Conservation (phyloP, 2,329 filamentous ascomycete species). For the Chaetomiaceae sp. region DNA sequence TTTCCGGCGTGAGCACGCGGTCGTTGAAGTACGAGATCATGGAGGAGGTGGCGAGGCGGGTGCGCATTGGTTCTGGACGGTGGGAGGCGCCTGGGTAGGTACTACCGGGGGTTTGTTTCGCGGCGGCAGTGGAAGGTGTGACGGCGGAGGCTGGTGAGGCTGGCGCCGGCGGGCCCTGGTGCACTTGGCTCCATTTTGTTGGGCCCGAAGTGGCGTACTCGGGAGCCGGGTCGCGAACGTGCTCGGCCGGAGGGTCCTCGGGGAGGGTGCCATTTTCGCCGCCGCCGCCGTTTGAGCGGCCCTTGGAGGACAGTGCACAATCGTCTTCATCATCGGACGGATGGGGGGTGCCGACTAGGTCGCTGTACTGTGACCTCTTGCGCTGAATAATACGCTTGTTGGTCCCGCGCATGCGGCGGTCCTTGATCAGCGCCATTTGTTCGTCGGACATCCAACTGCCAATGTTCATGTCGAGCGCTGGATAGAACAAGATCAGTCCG, state of each 20-base stretch:
- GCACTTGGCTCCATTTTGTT: conserved; percentile 32
- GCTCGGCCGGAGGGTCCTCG: neutral
- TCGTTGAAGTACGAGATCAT: conserved; percentile 99
- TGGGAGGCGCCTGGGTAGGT: conserved; percentile 39
- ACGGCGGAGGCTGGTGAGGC: conserved; percentile 7
- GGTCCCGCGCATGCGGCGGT: conserved; percentile 70
- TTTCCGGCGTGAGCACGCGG: conserved; percentile 87
- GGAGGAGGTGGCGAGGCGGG: conserved; percentile 88
- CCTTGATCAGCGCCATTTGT: conserved; percentile 90
- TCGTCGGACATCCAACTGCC: conserved; percentile 99
- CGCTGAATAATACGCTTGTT: conserved; percentile 74
- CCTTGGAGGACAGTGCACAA: conserved; percentile 33
- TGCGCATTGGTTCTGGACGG: conserved; percentile 60
- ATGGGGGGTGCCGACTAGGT: conserved; percentile 77
- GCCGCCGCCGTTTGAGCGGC: too few relatives aligned
- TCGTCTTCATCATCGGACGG: conserved; percentile 71
- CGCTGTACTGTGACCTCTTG: conserved; percentile 85
- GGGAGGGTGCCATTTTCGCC: too few relatives aligned
- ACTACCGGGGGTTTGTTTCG: neutral
- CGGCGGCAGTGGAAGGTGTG: neutral
- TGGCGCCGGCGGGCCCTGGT: conserved; percentile 13
- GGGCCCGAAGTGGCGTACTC: conserved; percentile 50
- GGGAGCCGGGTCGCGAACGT: conserved; percentile 39
- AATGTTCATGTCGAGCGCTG: conserved; percentile 92
- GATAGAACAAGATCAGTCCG: conserved; percentile 82